Base-by-base conservation (phyloP, 768 basidiomycete genomes). In the Pholiota conissans region DNA sequence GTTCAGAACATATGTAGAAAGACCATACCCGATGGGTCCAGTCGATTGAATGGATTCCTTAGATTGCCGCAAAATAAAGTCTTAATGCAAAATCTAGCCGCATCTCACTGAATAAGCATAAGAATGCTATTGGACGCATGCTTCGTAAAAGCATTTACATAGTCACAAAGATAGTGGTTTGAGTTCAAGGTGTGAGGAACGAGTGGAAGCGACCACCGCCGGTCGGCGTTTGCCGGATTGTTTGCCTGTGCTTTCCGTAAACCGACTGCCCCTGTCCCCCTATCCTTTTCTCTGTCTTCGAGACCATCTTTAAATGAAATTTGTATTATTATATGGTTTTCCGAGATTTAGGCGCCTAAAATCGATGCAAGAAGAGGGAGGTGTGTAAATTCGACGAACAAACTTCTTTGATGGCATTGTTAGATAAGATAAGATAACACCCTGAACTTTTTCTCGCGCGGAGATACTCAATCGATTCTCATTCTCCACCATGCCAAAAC, bases 401-500 rank as follows among this genome's bases (percentile, higher is more conserved):
- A 40, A 40, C 18, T 8, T 16, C 7, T 16, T n/a, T 40, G 39
- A 40, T 40, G 18, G 16, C 14, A 1, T 24, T 5, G 6, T 24
- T 28, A 64, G 63, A 64, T 64, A 61, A 64, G 52, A 61, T 61
- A 49, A 45, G 48, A 49, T 59, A 56, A 58, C 49, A 53, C 13
- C 13, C 24, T 10, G 28, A 45, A 56, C 56, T 58, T 60, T 62
- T 60, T 55, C 37, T 56, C 51, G 35, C 29, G 37, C 51, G 61
- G 55, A 58, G 59, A 60, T 65, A 52, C n/a, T n/a, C 34, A 58
- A 61, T 60, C 58, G 63, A 61, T 61, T 55, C 55, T 63, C 56
- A 58, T 56, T 45, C 51, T 55, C 54, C 49, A 37, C 55, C 58
- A 46, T 69, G 71, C 63, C 66, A 24, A 72, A 72, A 65, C 65